These are phyloP conservation scores for Fusarium poae DNA, from an alignment of 2,329 filamentous ascomycete species.

Conservation along the genomic window DNA sequence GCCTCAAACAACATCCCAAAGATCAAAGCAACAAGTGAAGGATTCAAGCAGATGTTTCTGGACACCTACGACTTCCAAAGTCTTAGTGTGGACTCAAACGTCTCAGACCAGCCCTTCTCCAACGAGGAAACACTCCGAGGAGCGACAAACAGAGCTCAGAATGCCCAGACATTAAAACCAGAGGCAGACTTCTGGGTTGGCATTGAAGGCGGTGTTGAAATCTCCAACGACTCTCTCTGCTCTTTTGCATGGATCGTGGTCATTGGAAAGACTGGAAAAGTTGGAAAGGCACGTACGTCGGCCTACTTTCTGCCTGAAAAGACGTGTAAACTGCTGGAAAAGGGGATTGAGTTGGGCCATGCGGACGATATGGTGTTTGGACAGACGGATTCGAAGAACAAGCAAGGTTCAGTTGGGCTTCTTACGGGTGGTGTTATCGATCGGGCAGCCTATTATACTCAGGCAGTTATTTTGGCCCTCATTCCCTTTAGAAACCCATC, in stretches of 20 bases:
- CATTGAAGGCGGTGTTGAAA: conserved; percentile 58
- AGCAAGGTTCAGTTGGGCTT: conserved; percentile 57
- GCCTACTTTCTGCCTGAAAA: conserved; percentile 56
- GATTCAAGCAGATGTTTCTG: conserved; percentile 56
- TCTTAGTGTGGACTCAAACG: conserved; percentile 54
- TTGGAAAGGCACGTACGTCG: conserved; percentile 56
- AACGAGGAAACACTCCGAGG: conserved; percentile 56
- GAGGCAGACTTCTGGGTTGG: conserved; percentile 58
- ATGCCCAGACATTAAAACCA: conserved; percentile 49
- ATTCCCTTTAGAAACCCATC: conserved; percentile 57
- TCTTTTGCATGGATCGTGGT: conserved; percentile 60
- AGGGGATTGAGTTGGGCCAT: conserved; percentile 56
- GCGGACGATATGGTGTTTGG: conserved; percentile 58
- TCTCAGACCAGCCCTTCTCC: conserved; percentile 57
- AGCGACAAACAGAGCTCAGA: conserved; percentile 54
- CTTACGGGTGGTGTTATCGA: conserved; percentile 56
- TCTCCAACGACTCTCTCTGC: conserved; percentile 46
- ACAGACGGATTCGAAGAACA: conserved; percentile 55
- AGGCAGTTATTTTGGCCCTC: conserved; percentile 57
- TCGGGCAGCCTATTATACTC: conserved; percentile 54
- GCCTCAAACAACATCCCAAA: conserved; percentile 59
- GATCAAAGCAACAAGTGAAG: conserved; percentile 53
- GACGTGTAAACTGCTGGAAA: conserved; percentile 52
- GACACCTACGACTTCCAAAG: conserved; percentile 45
- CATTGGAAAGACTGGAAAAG: conserved; percentile 44